A percentile compares a stretch with the other conserved stretches of the same genome.
Evolutionary conservation across 2,329 filamentous ascomycete genomes (phyloP).

Genomic region (Ascochyta pisi): DNA sequence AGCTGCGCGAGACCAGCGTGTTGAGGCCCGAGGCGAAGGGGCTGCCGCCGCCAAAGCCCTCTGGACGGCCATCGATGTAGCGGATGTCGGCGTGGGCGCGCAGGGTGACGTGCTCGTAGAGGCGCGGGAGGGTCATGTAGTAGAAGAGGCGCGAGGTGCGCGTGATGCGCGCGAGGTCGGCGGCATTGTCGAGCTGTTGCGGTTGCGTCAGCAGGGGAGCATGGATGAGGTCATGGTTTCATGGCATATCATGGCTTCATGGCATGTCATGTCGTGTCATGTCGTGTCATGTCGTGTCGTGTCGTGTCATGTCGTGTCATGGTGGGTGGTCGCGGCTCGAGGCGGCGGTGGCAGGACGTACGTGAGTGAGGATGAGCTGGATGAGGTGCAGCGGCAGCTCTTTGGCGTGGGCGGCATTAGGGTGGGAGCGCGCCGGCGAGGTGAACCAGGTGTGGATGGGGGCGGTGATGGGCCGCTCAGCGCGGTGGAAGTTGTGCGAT

Average conservation of each 20-base stretch:
- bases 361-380: slow-evolving; percentile 62
- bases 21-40: slow-evolving; percentile 70
- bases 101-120: slow-evolving; percentile 64
- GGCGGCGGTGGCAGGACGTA: slow-evolving; percentile 42
- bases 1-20: slow-evolving; percentile 64
- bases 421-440: slow-evolving; percentile 42
- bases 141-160: slow-evolving; percentile 67
- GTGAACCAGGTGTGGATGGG: slow-evolving; percentile 44
- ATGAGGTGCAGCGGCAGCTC: slow-evolving; percentile 65
- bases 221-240: slow-evolving; percentile 19
- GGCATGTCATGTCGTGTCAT: too few relatives aligned
- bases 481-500: slow-evolving; percentile 6
- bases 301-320: too few relatives aligned
- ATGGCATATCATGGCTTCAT: too few relatives aligned
- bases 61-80: slow-evolving; percentile 63
- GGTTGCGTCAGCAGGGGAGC: slow-evolving; percentile 15
- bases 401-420: slow-evolving; percentile 37
- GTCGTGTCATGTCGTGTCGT: too few relatives aligned
- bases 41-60: slow-evolving; percentile 68
- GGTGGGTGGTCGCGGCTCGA: too few relatives aligned
- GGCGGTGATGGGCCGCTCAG: slow-evolving; percentile 31
- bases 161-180: slow-evolving; percentile 65
- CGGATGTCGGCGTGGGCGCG: slow-evolving; percentile 66
- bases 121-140: slow-evolving; percentile 68
- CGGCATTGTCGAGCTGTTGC: slow-evolving; percentile 62